These are phyloP conservation scores for Hibiscus syriacus DNA, from an alignment of 345 rosid species.

Conservation along the genomic window DNA sequence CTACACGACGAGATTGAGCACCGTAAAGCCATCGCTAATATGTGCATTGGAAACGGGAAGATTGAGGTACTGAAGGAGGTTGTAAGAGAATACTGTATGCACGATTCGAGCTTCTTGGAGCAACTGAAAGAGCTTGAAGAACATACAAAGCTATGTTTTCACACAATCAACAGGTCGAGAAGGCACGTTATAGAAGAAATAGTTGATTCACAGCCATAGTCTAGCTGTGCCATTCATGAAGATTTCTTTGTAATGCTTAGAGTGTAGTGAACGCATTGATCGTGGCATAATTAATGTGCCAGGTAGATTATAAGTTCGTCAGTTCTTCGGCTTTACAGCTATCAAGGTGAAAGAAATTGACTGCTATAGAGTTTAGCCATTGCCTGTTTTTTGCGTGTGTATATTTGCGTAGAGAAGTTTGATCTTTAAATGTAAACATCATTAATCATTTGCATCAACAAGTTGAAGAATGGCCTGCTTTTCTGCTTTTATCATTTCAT, in stretches of 20 bases:
- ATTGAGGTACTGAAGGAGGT: constrained; percentile 52
- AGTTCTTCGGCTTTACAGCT: no score
- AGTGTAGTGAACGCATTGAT: no score
- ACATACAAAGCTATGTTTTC: constrained; percentile 59
- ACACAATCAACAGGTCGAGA: constrained; percentile 72
- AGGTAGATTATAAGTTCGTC: no score
- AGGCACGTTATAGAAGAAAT: constrained; percentile 47
- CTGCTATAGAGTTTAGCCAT: not conserved
- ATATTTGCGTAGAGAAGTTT: no score
- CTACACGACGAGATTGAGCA: constrained; percentile 63
- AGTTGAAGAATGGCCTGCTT: not conserved
- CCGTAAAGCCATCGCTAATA: constrained; percentile 36
- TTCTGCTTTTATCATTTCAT: not conserved
- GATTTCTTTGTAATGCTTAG: no score
- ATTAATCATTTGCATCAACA: not conserved
- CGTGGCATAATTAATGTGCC: no score
- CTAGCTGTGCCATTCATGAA: no score
- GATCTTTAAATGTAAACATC: not conserved
- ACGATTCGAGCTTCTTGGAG: constrained; percentile 46
- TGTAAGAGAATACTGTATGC: constrained; percentile 36
- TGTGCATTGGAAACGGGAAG: constrained; percentile 47
- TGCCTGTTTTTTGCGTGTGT: not conserved
- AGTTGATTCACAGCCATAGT: constrained; percentile 8
- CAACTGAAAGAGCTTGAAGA: constrained; percentile 74
- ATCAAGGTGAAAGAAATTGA: not conserved